Base-by-base conservation (phyloP, 306 rosid species). In the Quercus mongolica region DNA sequence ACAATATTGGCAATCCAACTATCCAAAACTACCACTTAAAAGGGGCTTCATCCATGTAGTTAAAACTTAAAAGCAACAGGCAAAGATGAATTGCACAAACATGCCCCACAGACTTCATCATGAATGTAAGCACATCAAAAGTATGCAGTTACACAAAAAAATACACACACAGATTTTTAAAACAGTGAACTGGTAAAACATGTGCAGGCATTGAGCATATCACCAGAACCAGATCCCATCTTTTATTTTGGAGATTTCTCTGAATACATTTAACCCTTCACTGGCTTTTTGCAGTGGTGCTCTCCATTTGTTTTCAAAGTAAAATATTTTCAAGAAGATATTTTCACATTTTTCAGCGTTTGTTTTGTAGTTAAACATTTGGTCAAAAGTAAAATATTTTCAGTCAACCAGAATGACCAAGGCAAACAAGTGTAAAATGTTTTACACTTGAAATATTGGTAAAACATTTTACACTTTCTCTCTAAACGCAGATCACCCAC, bases 211-310 rank as follows among this genome's bases (percentile, higher is more conserved):
- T 11, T 18, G 35, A 18, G 51, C 13, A 18, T 67, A 58, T 64
- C 63, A 57, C 69, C 52, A 67, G 78, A 76, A 81, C 67, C 33
- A 25, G 38, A 74, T 69, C 69, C 20, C 7, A n/a, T 19, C 4
- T 52, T 41, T 58, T 31, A 64, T 51, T 25, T 35, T 31, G 71
- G 26, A 38, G 77, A 79, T 74, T 75, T 51, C 61, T 57, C 58
- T 38, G 46, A 81, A 71, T 74, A 65, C 77, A 80, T 65, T 55
- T 5, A 51, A 56, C 74, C 69, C 56, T 77, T 31, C 17, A 54
- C 56, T 64, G 19, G 68, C 52, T 78, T 56, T 76, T 67, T 67
- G 71, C 71, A 67, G 51, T 9, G 18, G 38, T 7, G 35, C 49
- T 31, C 51, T 67, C 19, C 0, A 0, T 38, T 38, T 38, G 44